Evolutionary conservation across 306 rosid genomes (phyloP), one percentile per base, ranked within the genome.

Genomic region (Mimosa pudica): DNA sequence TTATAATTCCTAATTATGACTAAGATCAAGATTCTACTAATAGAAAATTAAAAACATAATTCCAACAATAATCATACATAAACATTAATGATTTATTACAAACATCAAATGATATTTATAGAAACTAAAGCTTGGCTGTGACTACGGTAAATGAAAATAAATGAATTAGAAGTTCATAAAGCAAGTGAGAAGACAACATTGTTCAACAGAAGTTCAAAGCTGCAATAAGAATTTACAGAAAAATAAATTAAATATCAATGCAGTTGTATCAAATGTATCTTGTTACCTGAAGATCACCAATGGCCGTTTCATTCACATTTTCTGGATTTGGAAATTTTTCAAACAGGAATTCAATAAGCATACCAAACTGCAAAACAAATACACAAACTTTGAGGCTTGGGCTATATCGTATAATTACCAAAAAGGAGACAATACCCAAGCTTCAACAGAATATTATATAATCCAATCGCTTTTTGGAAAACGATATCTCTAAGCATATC

Each of bases 261-360:
- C 11, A 81, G 51, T 69, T 65, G 46, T 63, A 20, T 74, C 42
- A 20, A 51, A 63, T 69, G 71, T 45, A 69, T 83, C 75, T 80
- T 83, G 24, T 70, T 71, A 93, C 99, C 97, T 92, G 97, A 45
- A 95, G 91, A 82, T 95, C 99, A 84, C 96, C 98, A 72, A 95
- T 84, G 69, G 90, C 97, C 17, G 90, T 79, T 82, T 83, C 96
- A 74, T 82, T 88, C 77, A 87, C 92, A 73, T 93, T 86, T 78
- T 92, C 96, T 66, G 77, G 82, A 66, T 89, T 82, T 30, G 99
- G 94, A 84, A 90, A 90, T 17, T 79, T 96, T 78, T 93, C 96
- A 76, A 91, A 96, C 71, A 93, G 98, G 84, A 75, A 91, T 77
- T 90, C 91, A 46, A 96, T 93, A 89, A 96, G 84, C 99, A 96